Evolutionary conservation across 108 stramenopile species (phyloP).

Genomic region (Pseudonitzschia delicatissima): DNA sequence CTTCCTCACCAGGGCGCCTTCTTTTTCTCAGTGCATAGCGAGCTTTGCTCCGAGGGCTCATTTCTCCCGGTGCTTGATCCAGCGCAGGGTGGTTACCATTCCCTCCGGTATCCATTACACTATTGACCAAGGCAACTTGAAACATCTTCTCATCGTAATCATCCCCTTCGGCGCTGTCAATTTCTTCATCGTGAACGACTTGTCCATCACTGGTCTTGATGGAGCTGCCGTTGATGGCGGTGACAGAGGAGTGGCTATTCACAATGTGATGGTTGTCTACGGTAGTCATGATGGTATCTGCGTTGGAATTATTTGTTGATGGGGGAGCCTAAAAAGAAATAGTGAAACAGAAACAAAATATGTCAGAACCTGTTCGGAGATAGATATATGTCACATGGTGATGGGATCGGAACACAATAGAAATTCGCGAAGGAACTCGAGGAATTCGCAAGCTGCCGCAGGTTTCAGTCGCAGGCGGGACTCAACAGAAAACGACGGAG

Average conservation of each 20-base stretch:
- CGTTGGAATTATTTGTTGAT: background rate
- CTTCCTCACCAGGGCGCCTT: conserved; percentile 26
- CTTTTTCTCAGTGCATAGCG: conserved; percentile 39
- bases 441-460: too few relatives aligned
- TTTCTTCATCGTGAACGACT: conserved; percentile 65
- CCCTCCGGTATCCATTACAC: conserved; percentile 41
- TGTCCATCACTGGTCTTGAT: conserved; percentile 27
- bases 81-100: background rate
- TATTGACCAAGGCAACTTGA: conserved; percentile 64
- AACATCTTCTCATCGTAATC: conserved; percentile 49
- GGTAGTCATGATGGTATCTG: conserved; percentile 29
- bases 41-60: conserved; percentile 8
- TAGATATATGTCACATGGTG: background rate
- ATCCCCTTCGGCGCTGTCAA: conserved; percentile 49
- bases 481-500: too few relatives aligned
- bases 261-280: conserved; percentile 31
- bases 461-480: too few relatives aligned
- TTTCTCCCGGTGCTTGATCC: background rate
- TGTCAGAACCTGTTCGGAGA: conserved; percentile 1
- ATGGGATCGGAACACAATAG: background rate
- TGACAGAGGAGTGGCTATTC: conserved; percentile 13
- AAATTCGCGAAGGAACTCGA: background rate
- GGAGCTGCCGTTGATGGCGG: conserved; percentile 7
- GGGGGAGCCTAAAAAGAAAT: background rate
- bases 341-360: background rate